Evolutionary conservation across 2,329 filamentous ascomycete genomes (phyloP).

Genomic region (Alternaria angustiovoidea): DNA sequence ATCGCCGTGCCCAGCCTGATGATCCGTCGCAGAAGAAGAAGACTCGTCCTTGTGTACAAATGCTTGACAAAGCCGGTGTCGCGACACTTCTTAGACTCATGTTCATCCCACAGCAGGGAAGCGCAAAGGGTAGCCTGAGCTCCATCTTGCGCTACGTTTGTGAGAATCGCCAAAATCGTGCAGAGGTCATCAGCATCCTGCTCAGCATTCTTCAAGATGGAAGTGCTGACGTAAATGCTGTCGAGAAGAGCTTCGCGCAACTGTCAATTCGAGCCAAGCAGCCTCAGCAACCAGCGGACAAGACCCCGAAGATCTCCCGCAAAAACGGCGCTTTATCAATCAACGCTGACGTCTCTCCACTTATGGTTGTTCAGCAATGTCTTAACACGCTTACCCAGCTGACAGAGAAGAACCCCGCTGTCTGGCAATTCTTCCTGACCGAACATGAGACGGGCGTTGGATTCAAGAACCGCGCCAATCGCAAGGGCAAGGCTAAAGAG

Average conservation of each 20-base stretch:
- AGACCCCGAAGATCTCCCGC: constrained; percentile 85
- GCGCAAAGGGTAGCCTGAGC: constrained; percentile 82
- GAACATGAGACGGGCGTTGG: constrained; percentile 85
- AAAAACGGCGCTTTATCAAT: constrained; percentile 70
- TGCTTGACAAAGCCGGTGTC: constrained; percentile 95
- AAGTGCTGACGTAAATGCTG: constrained; percentile 88
- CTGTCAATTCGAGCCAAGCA: constrained; percentile 91
- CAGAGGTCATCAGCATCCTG: constrained; percentile 91
- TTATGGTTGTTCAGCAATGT: constrained; percentile 96
- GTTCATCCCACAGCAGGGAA: constrained; percentile 94
- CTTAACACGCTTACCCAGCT: constrained; percentile 84
- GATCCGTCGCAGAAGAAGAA: constrained; percentile 69
- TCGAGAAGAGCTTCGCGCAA: constrained; percentile 94
- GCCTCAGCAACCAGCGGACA: constrained; percentile 67
- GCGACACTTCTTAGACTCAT: constrained; percentile 97
- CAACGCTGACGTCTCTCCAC: constrained; percentile 87
- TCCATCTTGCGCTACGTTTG: constrained; percentile 90
- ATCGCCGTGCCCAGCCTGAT: constrained; percentile 53
- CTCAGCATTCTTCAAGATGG: constrained; percentile 95
- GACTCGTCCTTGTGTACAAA: constrained; percentile 82
- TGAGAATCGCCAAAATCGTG: constrained; percentile 93
- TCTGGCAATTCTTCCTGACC: constrained; percentile 90
- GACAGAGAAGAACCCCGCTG: constrained; percentile 82
- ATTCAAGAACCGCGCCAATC: constrained; percentile 77
- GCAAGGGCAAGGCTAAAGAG: constrained; percentile 90